phyloP scores from a whole-genome alignment of 73 alveolate genomes.

The Halteria grandinella region DNA sequence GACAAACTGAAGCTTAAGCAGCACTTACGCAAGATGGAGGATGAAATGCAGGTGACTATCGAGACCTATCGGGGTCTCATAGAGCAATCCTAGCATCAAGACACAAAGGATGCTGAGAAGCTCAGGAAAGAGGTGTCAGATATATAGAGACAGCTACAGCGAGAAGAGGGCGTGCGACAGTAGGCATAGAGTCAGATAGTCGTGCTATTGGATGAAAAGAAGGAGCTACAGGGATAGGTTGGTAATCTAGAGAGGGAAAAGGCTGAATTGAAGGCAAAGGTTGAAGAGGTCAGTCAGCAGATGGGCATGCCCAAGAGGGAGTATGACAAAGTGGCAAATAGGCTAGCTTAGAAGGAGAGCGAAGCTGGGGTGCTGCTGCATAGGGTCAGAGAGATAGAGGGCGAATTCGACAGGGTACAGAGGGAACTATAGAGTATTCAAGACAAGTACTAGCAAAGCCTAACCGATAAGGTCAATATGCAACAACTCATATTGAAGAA shows the following conservation, averaged over 20 bases:
- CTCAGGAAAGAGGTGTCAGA: conserved; percentile 41
- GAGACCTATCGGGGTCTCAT: conserved; percentile 41
- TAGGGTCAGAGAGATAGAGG: too few relatives aligned
- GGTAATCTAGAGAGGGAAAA: conserved; percentile 13
- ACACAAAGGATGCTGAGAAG: conserved; percentile 31
- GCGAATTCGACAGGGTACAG: too few relatives aligned
- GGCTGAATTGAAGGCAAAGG: conserved; percentile 6
- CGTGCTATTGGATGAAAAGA: conserved; percentile 24
- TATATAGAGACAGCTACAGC: conserved; percentile 39
- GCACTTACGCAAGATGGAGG: conserved; percentile 58
- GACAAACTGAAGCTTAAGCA: conserved; percentile 30
- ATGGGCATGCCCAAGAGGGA: conserved; percentile 54
- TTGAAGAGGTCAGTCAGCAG: conserved; percentile 26
- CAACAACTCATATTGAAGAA: too few relatives aligned
- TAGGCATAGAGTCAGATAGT: conserved; percentile 15
- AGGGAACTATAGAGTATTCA: too few relatives aligned
- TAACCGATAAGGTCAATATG: too few relatives aligned
- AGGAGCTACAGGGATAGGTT: neutral
- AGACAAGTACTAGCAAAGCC: too few relatives aligned
- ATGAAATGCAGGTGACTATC: conserved; percentile 64
- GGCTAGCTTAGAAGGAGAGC: neutral
- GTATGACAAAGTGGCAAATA: neutral
- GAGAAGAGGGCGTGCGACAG: conserved; percentile 16
- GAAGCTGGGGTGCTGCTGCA: neutral
- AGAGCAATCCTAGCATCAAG: conserved; percentile 32